Evolutionary conservation across 2,329 filamentous ascomycete genomes (phyloP).

Genomic region (Acrocalymma vagum): DNA sequence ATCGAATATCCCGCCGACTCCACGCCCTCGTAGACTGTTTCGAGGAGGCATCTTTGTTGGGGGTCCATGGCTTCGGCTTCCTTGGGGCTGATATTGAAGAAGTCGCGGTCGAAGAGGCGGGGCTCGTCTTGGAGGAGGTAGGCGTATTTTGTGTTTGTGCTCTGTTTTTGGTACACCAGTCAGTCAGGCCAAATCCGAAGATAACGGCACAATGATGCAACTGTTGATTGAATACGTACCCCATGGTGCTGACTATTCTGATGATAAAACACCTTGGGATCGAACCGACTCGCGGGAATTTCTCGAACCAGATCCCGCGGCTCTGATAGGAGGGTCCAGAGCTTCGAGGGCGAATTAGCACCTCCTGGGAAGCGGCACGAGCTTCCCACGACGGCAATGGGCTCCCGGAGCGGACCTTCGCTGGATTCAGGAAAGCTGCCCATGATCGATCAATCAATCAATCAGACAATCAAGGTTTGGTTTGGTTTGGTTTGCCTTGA

Average conservation of each 20-base stretch:
- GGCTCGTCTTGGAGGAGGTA: slow-evolving; percentile 22
- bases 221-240: slow-evolving; percentile 13
- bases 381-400: slow-evolving; percentile 48
- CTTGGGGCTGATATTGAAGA: slow-evolving; percentile 23
- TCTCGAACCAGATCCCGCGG: slow-evolving; percentile 38
- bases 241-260: slow-evolving; percentile 30
- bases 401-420: slow-evolving; percentile 17
- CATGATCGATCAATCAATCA: not conserved
- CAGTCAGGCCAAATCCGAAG: too few species aligned
- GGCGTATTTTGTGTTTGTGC: slow-evolving; percentile 6
- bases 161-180: too few species aligned
- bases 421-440: slow-evolving; percentile 1
- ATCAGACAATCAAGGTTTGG: too few species aligned
- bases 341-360: slow-evolving; percentile 35
- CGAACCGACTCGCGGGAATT: slow-evolving; percentile 40
- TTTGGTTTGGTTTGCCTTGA: not conserved
- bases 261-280: slow-evolving; percentile 35
- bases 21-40: slow-evolving; percentile 25
- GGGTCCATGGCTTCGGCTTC: slow-evolving; percentile 33
- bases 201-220: too few species aligned
- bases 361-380: slow-evolving; percentile 48
- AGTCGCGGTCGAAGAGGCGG: slow-evolving; percentile 23
- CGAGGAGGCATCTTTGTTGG: slow-evolving; percentile 26
- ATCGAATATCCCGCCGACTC: slow-evolving; percentile 14
- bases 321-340: slow-evolving; percentile 42